Percentiles rank a stretch among this genome's conserved stretches.
Evolutionary conservation across 768 basidiomycete species (phyloP).

Genomic region (Tylopilus subfusipes): DNA sequence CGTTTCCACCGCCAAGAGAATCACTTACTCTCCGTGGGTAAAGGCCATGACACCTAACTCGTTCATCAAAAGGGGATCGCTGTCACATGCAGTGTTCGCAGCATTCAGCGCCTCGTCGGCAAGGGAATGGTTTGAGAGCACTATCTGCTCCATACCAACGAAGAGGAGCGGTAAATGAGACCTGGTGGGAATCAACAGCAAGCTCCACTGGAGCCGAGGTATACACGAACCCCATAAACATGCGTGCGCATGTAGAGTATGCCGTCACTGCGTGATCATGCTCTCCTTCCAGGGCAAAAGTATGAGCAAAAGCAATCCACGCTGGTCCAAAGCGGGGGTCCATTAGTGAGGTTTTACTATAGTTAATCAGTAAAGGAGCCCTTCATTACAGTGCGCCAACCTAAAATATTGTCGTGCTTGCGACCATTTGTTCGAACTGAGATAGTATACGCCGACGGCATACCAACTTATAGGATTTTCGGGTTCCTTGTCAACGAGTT

Average conservation of each 20-base stretch:
- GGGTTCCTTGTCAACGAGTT: constrained; percentile 91
- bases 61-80: constrained; percentile 86
- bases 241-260: constrained; percentile 92
- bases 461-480: constrained; percentile 96
- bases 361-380: constrained; percentile 5
- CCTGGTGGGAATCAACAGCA: constrained; percentile 42
- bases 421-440: constrained; percentile 79
- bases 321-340: constrained; percentile 95
- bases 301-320: constrained; percentile 97
- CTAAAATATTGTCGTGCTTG: constrained; percentile 95
- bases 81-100: constrained; percentile 74
- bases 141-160: constrained; percentile 98
- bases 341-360: constrained; percentile 93
- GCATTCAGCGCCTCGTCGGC: constrained; percentile 90
- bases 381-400: constrained; percentile 38
- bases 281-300: constrained; percentile 95
- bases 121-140: constrained; percentile 72
- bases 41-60: constrained; percentile 93
- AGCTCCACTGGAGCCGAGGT: neutral
- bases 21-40: constrained; percentile 73
- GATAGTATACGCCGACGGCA: constrained; percentile 96
- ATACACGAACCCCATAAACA: constrained; percentile 83
- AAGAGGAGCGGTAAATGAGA: constrained; percentile 94
- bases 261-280: constrained; percentile 98
- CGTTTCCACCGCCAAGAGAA: neutral